Evolutionary conservation across 2,329 filamentous ascomycete species (phyloP).

Genomic region (Pseudogymnoascus sp.): DNA sequence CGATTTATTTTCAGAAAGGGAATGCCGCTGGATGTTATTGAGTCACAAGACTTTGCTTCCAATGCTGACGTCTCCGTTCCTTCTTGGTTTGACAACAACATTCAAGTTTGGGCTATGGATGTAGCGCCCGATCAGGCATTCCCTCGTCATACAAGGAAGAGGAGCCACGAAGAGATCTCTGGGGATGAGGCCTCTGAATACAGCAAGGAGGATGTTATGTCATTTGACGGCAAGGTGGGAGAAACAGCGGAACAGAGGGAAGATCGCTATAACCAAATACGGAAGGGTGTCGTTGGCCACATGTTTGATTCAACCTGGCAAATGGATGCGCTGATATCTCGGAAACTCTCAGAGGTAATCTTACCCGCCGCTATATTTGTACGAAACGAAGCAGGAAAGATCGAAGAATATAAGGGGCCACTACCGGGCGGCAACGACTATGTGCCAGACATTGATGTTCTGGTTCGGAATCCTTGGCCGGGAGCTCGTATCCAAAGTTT

Average conservation of each 20-base stretch:
- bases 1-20: slow-evolving; percentile 81
- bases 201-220: slow-evolving; percentile 10
- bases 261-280: slow-evolving; percentile 41
- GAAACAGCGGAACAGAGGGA: slow-evolving; percentile 31
- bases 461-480: slow-evolving; percentile 73
- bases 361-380: slow-evolving; percentile 65
- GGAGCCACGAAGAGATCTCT: slow-evolving; percentile 42
- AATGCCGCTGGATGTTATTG: slow-evolving; percentile 63
- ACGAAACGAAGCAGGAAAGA: slow-evolving; percentile 53
- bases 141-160: slow-evolving; percentile 33
- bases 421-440: slow-evolving; percentile 43
- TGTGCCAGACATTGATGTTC: slow-evolving; percentile 59
- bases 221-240: slow-evolving; percentile 14
- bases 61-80: slow-evolving; percentile 34
- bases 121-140: slow-evolving; percentile 31
- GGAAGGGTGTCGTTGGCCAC: slow-evolving; percentile 57
- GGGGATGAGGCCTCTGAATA: slow-evolving; percentile 14
- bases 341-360: slow-evolving; percentile 56
- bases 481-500: slow-evolving; percentile 56
- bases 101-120: slow-evolving; percentile 80
- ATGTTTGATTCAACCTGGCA: slow-evolving; percentile 78
- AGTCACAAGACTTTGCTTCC: slow-evolving; percentile 43
- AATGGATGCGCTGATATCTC: slow-evolving; percentile 61
- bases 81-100: slow-evolving; percentile 66
- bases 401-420: slow-evolving; percentile 65